Percentiles rank a stretch among this genome's conserved stretches.
Conservation (phyloP, 1,139 yeast species). For the Kluyveromyces sp. region DNA sequence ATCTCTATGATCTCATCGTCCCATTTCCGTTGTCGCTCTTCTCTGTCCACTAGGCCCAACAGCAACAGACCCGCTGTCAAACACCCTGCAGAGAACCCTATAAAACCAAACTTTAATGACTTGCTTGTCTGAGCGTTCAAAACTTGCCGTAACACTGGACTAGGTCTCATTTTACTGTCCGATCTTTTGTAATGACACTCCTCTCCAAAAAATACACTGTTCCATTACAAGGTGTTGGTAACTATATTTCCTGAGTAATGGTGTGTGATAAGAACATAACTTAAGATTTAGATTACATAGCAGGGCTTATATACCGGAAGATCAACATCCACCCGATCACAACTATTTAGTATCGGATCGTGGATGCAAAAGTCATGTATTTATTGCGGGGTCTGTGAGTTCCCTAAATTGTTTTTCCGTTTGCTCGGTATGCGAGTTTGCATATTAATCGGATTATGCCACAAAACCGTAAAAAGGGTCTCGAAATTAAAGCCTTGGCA, state of each 20-base stretch:
- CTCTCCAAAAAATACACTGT: no score
- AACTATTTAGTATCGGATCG: no score
- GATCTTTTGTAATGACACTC: neutral
- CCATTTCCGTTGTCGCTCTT: conserved; percentile 11
- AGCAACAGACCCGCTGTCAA: conserved; percentile 8
- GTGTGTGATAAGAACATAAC: no score
- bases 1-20: conserved; percentile 9
- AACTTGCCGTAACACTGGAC: conserved; percentile 1
- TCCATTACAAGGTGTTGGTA: no score
- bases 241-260: no score
- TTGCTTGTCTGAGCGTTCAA: conserved; percentile 4
- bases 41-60: conserved; percentile 9
- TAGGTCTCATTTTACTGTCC: conserved; percentile 2
- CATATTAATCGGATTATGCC: neutral
- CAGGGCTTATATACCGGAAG: neutral
- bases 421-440: neutral
- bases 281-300: no score
- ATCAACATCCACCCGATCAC: no score
- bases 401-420: no score
- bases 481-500: neutral
- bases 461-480: neutral
- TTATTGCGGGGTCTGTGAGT: neutral
- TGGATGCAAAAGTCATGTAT: neutral
- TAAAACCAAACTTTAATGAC: conserved; percentile 7
- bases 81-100: conserved; percentile 11